Conservation (phyloP, 495 filamentous ascomycete species). For the Annulohypoxylon bovei region DNA sequence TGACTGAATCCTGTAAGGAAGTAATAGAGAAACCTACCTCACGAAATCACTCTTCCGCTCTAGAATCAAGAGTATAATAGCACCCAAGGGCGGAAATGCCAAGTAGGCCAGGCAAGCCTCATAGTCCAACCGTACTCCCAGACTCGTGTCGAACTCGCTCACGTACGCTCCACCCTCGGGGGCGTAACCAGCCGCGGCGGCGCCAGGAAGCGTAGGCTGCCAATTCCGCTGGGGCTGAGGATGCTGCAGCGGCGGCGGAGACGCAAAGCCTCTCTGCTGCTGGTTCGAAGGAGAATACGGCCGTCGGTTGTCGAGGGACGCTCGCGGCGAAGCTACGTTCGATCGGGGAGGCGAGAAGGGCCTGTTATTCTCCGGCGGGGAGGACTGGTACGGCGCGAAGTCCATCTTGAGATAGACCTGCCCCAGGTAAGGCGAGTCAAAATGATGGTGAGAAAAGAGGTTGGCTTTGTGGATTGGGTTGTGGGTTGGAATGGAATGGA, state of each 20-base stretch:
- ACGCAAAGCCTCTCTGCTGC: slow-evolving; percentile 46
- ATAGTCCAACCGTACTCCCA: slow-evolving; percentile 75
- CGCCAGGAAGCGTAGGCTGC: slow-evolving; percentile 33
- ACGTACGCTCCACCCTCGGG: slow-evolving; percentile 49
- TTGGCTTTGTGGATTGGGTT: not conserved
- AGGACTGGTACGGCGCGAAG: slow-evolving; percentile 95
- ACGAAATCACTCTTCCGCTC: slow-evolving; percentile 98
- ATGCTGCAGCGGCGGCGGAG: slow-evolving; percentile 60
- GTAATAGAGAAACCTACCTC: slow-evolving; percentile 64
- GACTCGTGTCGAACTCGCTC: slow-evolving; percentile 74
- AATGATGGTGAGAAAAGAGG: not conserved
- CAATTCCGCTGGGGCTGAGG: slow-evolving; percentile 62
- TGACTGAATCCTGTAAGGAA: not conserved
- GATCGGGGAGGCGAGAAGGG: slow-evolving; percentile 72
- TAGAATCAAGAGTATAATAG: slow-evolving; percentile 81
- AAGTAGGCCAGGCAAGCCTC: slow-evolving; percentile 94
- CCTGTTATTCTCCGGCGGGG: slow-evolving; percentile 78
- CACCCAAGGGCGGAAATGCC: slow-evolving; percentile 84
- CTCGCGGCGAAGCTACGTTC: slow-evolving; percentile 62
- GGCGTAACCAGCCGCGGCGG: slow-evolving; percentile 23
- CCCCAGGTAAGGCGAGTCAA: not conserved
- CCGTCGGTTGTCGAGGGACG: slow-evolving; percentile 56
- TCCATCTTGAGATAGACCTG: slow-evolving; percentile 66
- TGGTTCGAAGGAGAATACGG: slow-evolving; percentile 59
- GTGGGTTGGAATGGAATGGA: not conserved